Evolutionary conservation across 306 rosid genomes (phyloP).

Genomic region (Vigna trinervia): DNA sequence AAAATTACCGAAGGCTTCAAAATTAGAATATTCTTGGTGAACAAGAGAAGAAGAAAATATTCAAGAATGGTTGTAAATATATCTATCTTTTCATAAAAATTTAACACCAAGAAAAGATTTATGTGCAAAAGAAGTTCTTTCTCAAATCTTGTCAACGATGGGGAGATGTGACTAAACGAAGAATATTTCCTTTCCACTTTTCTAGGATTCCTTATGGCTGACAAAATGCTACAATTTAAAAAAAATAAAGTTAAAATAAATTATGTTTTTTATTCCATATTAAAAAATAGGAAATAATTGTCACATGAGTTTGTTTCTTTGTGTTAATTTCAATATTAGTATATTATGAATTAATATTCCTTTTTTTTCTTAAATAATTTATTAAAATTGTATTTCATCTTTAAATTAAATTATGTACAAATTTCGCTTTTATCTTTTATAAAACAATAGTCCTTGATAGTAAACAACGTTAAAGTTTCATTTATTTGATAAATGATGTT

Average conservation of each 20-base stretch:
- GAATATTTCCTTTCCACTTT: conserved; percentile 7
- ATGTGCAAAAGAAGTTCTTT: background rate
- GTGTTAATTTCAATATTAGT: background rate
- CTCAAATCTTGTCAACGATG: background rate
- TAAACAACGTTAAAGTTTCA: no score
- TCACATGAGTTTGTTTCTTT: background rate
- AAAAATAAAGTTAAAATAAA: background rate
- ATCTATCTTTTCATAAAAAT: background rate
- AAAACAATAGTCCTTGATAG: no score
- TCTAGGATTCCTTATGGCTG: background rate
- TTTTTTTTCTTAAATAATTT: no score
- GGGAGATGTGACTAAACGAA: background rate
- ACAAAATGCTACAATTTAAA: background rate
- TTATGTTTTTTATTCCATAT: background rate
- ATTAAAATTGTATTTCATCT: no score
- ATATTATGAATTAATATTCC: no score
- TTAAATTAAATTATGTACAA: no score
- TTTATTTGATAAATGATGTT: no score
- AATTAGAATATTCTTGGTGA: background rate
- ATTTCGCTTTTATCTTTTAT: no score
- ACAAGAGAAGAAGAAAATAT: background rate
- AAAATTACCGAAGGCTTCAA: conserved; percentile 12
- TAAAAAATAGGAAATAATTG: background rate
- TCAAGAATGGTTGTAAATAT: background rate
- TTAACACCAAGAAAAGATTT: background rate